These are phyloP conservation scores for Pythium sukuiense DNA, from an alignment of 352 stramenopile genomes.

Conservation along the genomic window DNA sequence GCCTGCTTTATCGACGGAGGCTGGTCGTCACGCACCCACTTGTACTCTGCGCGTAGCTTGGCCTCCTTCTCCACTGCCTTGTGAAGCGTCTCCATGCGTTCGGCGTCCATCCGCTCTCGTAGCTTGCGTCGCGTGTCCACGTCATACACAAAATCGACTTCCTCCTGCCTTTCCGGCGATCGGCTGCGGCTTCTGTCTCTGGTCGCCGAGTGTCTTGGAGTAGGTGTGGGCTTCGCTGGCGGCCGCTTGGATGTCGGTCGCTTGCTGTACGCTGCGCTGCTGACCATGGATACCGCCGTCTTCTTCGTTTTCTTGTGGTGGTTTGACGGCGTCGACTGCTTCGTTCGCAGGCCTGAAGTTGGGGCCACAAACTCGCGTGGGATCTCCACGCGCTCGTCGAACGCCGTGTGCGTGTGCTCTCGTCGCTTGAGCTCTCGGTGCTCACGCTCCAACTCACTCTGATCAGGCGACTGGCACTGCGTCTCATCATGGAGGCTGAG, in stretches of 20 bases:
- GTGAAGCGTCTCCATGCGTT: conserved; percentile 37
- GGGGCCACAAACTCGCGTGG: conserved; percentile 50
- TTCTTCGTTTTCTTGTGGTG: conserved; percentile 23
- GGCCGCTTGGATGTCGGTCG: conserved; percentile 20
- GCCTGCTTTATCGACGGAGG: conserved; percentile 27
- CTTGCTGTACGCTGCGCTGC: conserved; percentile 37
- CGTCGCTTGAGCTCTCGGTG: conserved; percentile 14
- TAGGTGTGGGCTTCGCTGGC: not conserved
- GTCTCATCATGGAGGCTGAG: conserved; percentile 16
- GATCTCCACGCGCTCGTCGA: conserved; percentile 36
- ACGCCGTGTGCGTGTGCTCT: conserved; percentile 38
- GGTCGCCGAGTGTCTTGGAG: not conserved
- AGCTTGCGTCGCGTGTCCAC: conserved; percentile 48
- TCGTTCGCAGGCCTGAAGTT: not conserved
- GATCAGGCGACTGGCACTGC: conserved; percentile 6
- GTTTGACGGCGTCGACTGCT: not conserved
- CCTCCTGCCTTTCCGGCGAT: conserved; percentile 12
- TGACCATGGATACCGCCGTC: conserved; percentile 5
- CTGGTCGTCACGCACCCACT: conserved; percentile 41
- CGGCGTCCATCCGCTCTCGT: conserved; percentile 55
- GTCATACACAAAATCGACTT: conserved; percentile 78
- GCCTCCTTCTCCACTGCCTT: conserved; percentile 37
- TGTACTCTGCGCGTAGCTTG: conserved; percentile 39
- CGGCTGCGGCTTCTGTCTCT: conserved; percentile 2
- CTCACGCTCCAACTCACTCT: conserved; percentile 20